Percentiles rank a stretch among this genome's conserved stretches.
Conservation (phyloP, 108 stramenopile genomes). For the Cyclotella kingstonii region DNA sequence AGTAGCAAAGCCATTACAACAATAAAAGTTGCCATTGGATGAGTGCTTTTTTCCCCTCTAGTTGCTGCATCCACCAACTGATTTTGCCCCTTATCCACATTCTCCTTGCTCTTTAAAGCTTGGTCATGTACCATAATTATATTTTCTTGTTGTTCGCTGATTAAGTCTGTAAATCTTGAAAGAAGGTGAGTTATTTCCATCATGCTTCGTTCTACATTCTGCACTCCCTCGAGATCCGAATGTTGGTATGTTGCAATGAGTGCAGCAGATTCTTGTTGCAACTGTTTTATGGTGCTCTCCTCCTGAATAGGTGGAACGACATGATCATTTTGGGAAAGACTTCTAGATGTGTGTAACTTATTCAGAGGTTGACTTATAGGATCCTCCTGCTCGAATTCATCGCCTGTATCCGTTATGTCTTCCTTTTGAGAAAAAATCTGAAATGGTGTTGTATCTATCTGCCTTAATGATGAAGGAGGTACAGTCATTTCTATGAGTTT, state of each 20-base stretch:
- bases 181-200: conserved; percentile 79
- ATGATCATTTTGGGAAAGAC: conserved; percentile 6
- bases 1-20: conserved; percentile 56
- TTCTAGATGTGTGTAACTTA: no score
- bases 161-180: conserved; percentile 74
- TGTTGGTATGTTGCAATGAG: conserved; percentile 56
- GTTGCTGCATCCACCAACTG: conserved; percentile 74
- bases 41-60: conserved; percentile 61
- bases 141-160: conserved; percentile 78
- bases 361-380: neutral
- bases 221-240: conserved; percentile 73
- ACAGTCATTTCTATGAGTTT: neutral
- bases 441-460: conserved; percentile 16
- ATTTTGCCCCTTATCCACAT: conserved; percentile 79
- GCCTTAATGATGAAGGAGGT: conserved; percentile 31
- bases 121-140: conserved; percentile 68
- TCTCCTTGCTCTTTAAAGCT: conserved; percentile 64
- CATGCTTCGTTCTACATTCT: conserved; percentile 78
- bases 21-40: conserved; percentile 81
- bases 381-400: no score
- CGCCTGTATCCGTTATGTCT: no score
- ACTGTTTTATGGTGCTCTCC: conserved; percentile 47
- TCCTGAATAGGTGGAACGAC: conserved; percentile 18
- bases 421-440: neutral
- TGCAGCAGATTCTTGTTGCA: conserved; percentile 64